Conservation (phyloP, 176 grass and related monocot genomes). For the Oryza rufipogon region DNA sequence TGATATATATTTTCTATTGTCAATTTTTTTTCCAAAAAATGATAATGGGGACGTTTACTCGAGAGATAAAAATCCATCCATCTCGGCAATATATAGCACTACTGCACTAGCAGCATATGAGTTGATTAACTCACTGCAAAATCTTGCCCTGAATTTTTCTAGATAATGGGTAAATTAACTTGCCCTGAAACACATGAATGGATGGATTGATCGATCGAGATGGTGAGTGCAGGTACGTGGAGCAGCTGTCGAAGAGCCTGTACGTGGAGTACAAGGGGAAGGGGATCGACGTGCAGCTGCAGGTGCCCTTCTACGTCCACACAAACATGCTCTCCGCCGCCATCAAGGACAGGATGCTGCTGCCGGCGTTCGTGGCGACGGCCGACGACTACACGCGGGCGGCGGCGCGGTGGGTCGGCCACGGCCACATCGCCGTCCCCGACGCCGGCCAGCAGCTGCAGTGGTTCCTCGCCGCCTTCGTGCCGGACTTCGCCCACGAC, state of each 20-base stretch:
- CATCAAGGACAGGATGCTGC: neutral
- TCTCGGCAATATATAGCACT: too few species aligned
- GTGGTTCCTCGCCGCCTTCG: constrained; percentile 32
- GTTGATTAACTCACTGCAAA: too few species aligned
- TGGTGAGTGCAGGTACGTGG: constrained; percentile 36
- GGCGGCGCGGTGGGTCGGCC: constrained; percentile 49
- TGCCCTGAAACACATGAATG: too few species aligned
- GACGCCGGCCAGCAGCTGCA: constrained; percentile 46
- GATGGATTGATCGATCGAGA: too few species aligned
- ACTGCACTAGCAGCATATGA: too few species aligned
- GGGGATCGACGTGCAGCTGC: constrained; percentile 56
- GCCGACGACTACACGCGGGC: constrained; percentile 48
- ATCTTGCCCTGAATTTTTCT: too few species aligned
- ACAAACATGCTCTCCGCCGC: constrained; percentile 41
- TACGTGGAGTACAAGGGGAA: constrained; percentile 47
- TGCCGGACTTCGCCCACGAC: constrained; percentile 40
- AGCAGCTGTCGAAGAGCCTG: constrained; percentile 40
- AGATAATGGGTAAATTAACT: too few species aligned
- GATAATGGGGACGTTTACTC: too few species aligned
- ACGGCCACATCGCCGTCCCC: constrained; percentile 46
- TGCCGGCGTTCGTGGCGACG: constrained; percentile 36
- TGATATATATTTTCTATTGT: too few species aligned
- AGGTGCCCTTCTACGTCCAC: constrained; percentile 26
- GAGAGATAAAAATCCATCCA: too few species aligned
- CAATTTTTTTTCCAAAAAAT: too few species aligned